phyloP scores from a whole-genome alignment of 1,139 yeast species.

The Waltiozyma sp. region DNA sequence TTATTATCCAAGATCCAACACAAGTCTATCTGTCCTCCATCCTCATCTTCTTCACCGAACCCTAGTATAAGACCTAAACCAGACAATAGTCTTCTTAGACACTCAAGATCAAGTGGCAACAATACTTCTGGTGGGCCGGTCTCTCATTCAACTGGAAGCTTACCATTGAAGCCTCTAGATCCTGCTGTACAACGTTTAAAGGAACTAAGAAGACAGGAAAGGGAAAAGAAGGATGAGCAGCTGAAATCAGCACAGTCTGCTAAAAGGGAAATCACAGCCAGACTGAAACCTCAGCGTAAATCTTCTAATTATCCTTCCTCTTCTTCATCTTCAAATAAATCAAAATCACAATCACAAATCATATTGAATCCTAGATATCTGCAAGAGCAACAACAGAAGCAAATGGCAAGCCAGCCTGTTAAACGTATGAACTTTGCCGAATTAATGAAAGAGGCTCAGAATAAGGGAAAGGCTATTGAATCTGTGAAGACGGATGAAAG shows the following conservation, averaged over 20 bases:
- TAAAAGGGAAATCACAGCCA: slow-evolving; percentile 4
- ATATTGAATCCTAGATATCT: slow-evolving; percentile 4
- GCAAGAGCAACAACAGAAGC: background rate
- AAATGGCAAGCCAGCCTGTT: slow-evolving; percentile 10
- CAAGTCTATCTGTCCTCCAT: background rate
- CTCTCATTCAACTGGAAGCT: background rate
- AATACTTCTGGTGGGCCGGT: background rate
- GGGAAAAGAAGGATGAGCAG: slow-evolving; percentile 30
- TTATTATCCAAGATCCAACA: background rate
- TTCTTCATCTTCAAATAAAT: slow-evolving; percentile 2
- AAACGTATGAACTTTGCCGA: slow-evolving; percentile 53
- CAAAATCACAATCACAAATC: slow-evolving; percentile 8
- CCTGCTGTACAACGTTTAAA: slow-evolving; percentile 44
- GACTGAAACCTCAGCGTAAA: background rate
- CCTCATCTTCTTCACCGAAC: background rate
- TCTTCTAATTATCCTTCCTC: slow-evolving; percentile 2
- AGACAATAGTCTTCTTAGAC: background rate
- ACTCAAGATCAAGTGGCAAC: background rate
- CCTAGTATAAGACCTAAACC: background rate
- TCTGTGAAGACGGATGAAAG: slow-evolving; percentile 6
- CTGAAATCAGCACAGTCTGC: slow-evolving; percentile 7
- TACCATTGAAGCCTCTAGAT: slow-evolving; percentile 20
- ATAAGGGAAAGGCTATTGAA: slow-evolving; percentile 14
- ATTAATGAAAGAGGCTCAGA: slow-evolving; percentile 62
- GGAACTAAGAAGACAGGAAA: slow-evolving; percentile 51